Evolutionary conservation across 345 rosid species (phyloP), one percentile per base, ranked within the genome.

Genomic region (Ceriops decandra): DNA sequence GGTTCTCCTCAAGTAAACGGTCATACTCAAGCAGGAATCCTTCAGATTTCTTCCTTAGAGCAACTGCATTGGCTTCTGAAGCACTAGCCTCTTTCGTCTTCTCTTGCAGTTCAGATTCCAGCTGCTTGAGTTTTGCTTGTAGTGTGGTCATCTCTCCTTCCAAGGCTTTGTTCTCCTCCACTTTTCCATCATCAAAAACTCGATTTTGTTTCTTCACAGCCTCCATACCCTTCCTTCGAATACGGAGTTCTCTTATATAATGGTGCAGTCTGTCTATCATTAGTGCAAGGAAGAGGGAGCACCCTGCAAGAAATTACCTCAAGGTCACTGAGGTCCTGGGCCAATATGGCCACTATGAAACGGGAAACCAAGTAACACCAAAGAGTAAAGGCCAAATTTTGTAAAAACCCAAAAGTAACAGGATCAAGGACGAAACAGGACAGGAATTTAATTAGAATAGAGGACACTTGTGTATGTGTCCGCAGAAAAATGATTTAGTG

Each of bases 211-310:
- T 88, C 87, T 86, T 88, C 54, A 72, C 75, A 63, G 84, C 90
- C 69, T 91, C 97, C 90, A 90, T 81, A 60, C 33, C 86, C 80
- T 90, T 91, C 82, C 98, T 88, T 75, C 90, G 73, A 7, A 88
- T 76, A 1, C 90, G 85, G 32, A 91, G 87, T 67, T 95, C 99
- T 78, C 96, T 84, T 68, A 95, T 88, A 74, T 86, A 87, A 70
- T 95, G 95, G 74, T 95, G 99, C 35, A 88, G 80, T 72, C 93
- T 86, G 82, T 91, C 96, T 77, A 91, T 84, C 99, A 91, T 85
- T 17, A 95, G 79, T 22, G 77, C 88, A 47, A 95, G 88, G 82
- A 95, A 95, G 28, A 91, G 83, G 53, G 69, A 53, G 35, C 86
- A 87, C 69, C 99, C 99, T 95, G 90, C 81, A 85, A 52, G 59